These are phyloP conservation scores for Thielaviopsis punctulata DNA, from an alignment of 2,329 filamentous ascomycete genomes.

Conservation along the genomic window DNA sequence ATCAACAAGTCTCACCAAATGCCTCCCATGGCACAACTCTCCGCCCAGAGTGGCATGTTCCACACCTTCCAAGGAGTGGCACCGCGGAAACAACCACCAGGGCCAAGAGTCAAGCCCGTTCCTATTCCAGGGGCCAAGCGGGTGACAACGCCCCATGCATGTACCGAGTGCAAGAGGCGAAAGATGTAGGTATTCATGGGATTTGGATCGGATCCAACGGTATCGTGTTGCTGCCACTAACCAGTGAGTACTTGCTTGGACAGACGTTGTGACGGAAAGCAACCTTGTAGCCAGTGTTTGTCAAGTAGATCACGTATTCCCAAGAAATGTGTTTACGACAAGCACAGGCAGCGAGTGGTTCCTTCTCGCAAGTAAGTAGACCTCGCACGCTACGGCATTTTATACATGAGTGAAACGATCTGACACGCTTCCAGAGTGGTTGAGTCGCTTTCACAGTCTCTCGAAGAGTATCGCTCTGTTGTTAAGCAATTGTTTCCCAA, in stretches of 20 bases:
- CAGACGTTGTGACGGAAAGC: slow-evolving; percentile 59
- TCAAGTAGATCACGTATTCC: slow-evolving; percentile 53
- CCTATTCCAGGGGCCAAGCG: slow-evolving; percentile 26
- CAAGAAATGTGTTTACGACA: slow-evolving; percentile 65
- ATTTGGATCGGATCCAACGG: background rate
- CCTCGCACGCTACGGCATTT: slow-evolving; percentile 1
- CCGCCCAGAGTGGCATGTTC: slow-evolving; percentile 34
- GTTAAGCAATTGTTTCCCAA: slow-evolving; percentile 45
- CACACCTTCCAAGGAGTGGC: slow-evolving; percentile 37
- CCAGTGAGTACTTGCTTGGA: background rate
- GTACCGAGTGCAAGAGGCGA: slow-evolving; percentile 59
- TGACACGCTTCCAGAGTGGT: slow-evolving; percentile 27
- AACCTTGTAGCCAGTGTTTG: slow-evolving; percentile 67
- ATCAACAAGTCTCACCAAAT: background rate
- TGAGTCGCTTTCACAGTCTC: slow-evolving; percentile 44
- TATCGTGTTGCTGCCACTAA: background rate
- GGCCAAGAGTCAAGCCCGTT: slow-evolving; percentile 24
- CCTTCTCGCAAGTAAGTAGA: slow-evolving; percentile 55
- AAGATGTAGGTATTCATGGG: slow-evolving; percentile 41
- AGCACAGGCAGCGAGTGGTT: slow-evolving; percentile 59
- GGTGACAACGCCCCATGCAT: slow-evolving; percentile 45
- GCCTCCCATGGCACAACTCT: slow-evolving; percentile 10
- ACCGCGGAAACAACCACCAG: slow-evolving; percentile 30
- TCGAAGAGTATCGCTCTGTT: slow-evolving; percentile 48
- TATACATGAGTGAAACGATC: slow-evolving; percentile 12